A percentile compares a stretch with the other conserved stretches of the same genome.
Evolutionary conservation across 2,329 filamentous ascomycete genomes (phyloP).

Genomic region (Clonostachys solani): DNA sequence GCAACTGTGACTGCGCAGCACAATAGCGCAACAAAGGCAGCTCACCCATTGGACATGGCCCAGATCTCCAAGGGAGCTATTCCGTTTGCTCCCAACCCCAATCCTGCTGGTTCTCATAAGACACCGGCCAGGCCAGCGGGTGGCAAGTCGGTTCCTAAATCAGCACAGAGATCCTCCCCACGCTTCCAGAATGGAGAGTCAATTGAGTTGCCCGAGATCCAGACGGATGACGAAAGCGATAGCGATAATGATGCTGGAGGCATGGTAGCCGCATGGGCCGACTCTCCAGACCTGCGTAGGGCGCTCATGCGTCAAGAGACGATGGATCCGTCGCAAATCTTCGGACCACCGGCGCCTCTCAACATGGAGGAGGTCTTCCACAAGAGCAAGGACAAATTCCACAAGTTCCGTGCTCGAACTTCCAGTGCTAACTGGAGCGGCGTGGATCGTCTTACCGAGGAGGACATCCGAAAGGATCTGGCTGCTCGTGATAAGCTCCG

Average conservation of each 20-base stretch:
- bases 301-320: slow-evolving; percentile 79
- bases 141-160: slow-evolving; percentile 54
- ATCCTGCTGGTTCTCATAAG: slow-evolving; percentile 58
- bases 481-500: slow-evolving; percentile 75
- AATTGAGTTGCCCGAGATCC: slow-evolving; percentile 91
- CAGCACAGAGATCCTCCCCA: slow-evolving; percentile 66
- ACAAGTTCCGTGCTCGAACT: slow-evolving; percentile 85
- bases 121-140: slow-evolving; percentile 58
- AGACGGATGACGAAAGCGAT: slow-evolving; percentile 89
- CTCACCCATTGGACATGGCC: slow-evolving; percentile 77
- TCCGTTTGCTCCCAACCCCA: slow-evolving; percentile 73
- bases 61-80: slow-evolving; percentile 86
- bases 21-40: slow-evolving; percentile 56
- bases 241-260: slow-evolving; percentile 55
- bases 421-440: slow-evolving; percentile 94
- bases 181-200: slow-evolving; percentile 84
- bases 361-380: slow-evolving; percentile 97
- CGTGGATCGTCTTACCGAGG: slow-evolving; percentile 77
- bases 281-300: slow-evolving; percentile 75
- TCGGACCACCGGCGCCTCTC: slow-evolving; percentile 81
- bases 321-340: slow-evolving; percentile 79
- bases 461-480: slow-evolving; percentile 78
- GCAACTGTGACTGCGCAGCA: slow-evolving; percentile 64
- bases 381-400: slow-evolving; percentile 79
- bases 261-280: slow-evolving; percentile 75